phyloP scores from a whole-genome alignment of 805 yeast genomes.

The Wickerhamomyces bisporus region DNA sequence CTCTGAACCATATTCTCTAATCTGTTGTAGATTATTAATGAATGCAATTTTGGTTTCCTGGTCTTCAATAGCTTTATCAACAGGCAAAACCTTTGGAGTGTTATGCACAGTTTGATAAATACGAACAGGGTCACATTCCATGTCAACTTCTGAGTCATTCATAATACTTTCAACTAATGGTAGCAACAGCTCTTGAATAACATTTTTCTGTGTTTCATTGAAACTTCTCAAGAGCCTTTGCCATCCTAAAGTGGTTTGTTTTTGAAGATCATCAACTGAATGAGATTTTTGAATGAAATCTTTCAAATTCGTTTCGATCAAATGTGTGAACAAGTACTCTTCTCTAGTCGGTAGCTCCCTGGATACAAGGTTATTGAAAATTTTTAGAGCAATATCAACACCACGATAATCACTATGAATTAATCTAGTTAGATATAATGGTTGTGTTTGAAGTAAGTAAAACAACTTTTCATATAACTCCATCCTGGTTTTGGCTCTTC shows the following conservation, averaged over 20 bases:
- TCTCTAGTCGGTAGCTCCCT: slow-evolving; percentile 24
- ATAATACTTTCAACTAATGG: slow-evolving; percentile 33
- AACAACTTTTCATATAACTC: slow-evolving; percentile 74
- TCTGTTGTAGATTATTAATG: slow-evolving; percentile 63
- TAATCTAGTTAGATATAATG: slow-evolving; percentile 59
- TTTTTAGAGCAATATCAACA: slow-evolving; percentile 22
- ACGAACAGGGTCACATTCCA: slow-evolving; percentile 75
- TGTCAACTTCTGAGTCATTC: slow-evolving; percentile 39
- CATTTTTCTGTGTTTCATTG: slow-evolving; percentile 32
- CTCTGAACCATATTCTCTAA: slow-evolving; percentile 67
- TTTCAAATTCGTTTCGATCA: slow-evolving; percentile 26
- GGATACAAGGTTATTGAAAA: slow-evolving; percentile 21
- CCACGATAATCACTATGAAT: slow-evolving; percentile 32
- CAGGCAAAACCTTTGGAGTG: slow-evolving; percentile 36
- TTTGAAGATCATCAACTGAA: slow-evolving; percentile 22
- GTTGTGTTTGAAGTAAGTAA: slow-evolving; percentile 79
- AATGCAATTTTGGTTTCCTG: slow-evolving; percentile 66
- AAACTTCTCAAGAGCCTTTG: slow-evolving; percentile 36
- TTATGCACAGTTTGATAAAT: slow-evolving; percentile 43
- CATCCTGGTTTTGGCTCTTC: slow-evolving; percentile 41
- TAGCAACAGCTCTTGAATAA: slow-evolving; percentile 30
- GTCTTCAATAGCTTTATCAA: slow-evolving; percentile 74
- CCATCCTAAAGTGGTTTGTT: slow-evolving; percentile 31
- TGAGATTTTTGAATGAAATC: slow-evolving; percentile 30
- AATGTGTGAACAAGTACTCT: slow-evolving; percentile 20